A percentile compares a stretch with the other conserved stretches of the same genome.
phyloP scores from a whole-genome alignment of 2,329 filamentous ascomycete genomes.

The Leptographium wingfieldii region DNA sequence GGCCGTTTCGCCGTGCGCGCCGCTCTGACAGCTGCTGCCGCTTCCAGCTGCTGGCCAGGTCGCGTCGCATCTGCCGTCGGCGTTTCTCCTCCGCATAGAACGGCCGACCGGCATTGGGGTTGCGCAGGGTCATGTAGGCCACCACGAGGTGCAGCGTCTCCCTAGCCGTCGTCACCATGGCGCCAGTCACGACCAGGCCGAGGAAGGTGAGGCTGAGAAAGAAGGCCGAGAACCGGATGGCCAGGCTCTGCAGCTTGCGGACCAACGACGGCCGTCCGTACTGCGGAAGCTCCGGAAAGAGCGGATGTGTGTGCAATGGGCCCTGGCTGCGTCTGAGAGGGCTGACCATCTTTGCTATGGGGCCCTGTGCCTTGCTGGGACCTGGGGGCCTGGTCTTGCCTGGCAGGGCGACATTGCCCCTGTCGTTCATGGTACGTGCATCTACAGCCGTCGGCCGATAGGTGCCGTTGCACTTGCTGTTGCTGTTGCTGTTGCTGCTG shows the following conservation, averaged over 20 bases:
- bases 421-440: neutral
- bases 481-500: too few species aligned
- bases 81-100: slow-evolving; percentile 63
- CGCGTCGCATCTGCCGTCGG: slow-evolving; percentile 41
- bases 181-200: slow-evolving; percentile 59
- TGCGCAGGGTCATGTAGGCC: slow-evolving; percentile 40
- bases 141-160: slow-evolving; percentile 34
- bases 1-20: neutral
- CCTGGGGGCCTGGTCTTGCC: neutral
- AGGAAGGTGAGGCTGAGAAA: slow-evolving; percentile 70
- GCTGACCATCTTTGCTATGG: neutral
- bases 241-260: slow-evolving; percentile 51
- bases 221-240: slow-evolving; percentile 56
- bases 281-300: slow-evolving; percentile 74
- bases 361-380: neutral
- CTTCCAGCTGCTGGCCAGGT: slow-evolving; percentile 52
- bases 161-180: slow-evolving; percentile 55
- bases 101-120: slow-evolving; percentile 48
- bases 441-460: neutral
- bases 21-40: slow-evolving; percentile 8
- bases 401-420: neutral
- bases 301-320: slow-evolving; percentile 51
- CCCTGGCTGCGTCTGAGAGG: slow-evolving; percentile 31
- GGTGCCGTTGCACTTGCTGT: neutral
- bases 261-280: slow-evolving; percentile 63